These are phyloP conservation scores for Leishmania mexicana DNA, from an alignment of 208 protist genomes.

Conservation along the genomic window DNA sequence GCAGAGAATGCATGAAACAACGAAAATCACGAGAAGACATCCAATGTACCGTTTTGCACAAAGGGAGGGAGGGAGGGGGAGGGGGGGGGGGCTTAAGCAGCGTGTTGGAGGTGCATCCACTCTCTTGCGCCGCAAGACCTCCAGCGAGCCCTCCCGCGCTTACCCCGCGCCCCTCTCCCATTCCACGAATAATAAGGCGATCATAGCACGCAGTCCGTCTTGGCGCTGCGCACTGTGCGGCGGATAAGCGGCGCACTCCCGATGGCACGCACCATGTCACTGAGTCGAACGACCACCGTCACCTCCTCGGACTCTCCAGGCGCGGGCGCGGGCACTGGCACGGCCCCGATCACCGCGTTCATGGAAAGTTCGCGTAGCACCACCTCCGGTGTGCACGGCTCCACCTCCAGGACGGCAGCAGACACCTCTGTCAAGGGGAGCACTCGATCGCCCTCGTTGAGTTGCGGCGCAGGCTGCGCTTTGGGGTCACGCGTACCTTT, in stretches of 20 bases:
- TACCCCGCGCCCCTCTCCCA: background rate
- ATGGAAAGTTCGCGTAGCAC: conserved; percentile 72
- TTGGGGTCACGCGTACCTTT: background rate
- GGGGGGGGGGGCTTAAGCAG: background rate
- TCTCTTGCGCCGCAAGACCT: background rate
- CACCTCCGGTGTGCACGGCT: conserved; percentile 69
- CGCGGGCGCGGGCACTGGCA: background rate
- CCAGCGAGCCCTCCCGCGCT: background rate
- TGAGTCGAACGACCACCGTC: conserved; percentile 39
- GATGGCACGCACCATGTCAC: conserved; percentile 65
- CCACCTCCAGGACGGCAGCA: conserved; percentile 49
- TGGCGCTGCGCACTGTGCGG: conserved; percentile 31
- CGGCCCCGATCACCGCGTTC: conserved; percentile 32
- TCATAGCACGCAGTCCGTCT: conserved; percentile 42
- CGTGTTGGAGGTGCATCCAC: background rate
- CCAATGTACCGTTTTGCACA: background rate
- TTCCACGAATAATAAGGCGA: background rate
- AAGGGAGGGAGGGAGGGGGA: background rate
- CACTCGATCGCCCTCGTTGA: conserved; percentile 28
- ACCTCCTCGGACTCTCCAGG: conserved; percentile 10
- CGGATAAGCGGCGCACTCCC: conserved; percentile 63
- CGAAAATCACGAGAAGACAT: background rate
- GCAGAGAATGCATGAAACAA: background rate
- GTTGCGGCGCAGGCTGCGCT: background rate
- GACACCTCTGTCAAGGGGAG: conserved; percentile 54